A percentile compares a stretch with the other conserved stretches of the same genome.
Conservation (phyloP, 2,329 filamentous ascomycete genomes). For the Colletotrichum echinochloae region DNA sequence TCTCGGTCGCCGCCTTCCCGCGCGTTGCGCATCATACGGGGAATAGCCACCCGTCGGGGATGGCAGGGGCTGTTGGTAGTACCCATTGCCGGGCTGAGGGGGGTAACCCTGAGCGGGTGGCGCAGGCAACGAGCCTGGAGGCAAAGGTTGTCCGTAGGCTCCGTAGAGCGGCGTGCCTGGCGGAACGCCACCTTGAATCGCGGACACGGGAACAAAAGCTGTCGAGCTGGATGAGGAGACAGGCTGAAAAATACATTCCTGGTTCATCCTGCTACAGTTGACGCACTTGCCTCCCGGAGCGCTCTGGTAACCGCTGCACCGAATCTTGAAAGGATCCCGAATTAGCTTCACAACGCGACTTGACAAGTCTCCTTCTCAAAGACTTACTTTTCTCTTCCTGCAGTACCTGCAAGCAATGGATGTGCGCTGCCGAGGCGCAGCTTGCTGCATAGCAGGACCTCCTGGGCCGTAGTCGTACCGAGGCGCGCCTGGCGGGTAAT, state of each 20-base stretch:
- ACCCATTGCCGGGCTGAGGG: slow-evolving; percentile 45
- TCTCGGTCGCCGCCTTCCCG: slow-evolving; percentile 52
- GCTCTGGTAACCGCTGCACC: slow-evolving; percentile 71
- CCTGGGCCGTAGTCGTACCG: slow-evolving; percentile 49
- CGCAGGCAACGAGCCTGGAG: slow-evolving; percentile 42
- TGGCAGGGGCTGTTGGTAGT: slow-evolving; percentile 56
- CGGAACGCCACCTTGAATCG: slow-evolving; percentile 68
- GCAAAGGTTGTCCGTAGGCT: slow-evolving; percentile 68
- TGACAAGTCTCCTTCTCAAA: neutral
- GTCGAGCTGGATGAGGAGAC: slow-evolving; percentile 68
- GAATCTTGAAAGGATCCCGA: slow-evolving; percentile 57
- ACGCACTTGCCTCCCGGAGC: slow-evolving; percentile 70
- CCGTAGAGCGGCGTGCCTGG: slow-evolving; percentile 68
- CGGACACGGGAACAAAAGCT: slow-evolving; percentile 70
- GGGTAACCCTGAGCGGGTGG: slow-evolving; percentile 35
- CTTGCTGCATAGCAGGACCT: slow-evolving; percentile 58
- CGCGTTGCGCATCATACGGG: slow-evolving; percentile 52
- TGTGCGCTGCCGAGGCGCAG: slow-evolving; percentile 68
- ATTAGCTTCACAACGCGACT: slow-evolving; percentile 6
- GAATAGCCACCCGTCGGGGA: slow-evolving; percentile 60
- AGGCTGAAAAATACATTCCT: slow-evolving; percentile 71
- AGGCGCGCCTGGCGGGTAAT: slow-evolving; percentile 43
- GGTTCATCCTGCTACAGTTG: slow-evolving; percentile 71
- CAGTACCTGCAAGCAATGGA: slow-evolving; percentile 72
- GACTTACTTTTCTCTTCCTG: slow-evolving; percentile 68